A percentile compares a stretch with the other conserved stretches of the same genome.
Conservation (phyloP, 2,329 filamentous ascomycete genomes). For the Fonsecaea pugnacius region DNA sequence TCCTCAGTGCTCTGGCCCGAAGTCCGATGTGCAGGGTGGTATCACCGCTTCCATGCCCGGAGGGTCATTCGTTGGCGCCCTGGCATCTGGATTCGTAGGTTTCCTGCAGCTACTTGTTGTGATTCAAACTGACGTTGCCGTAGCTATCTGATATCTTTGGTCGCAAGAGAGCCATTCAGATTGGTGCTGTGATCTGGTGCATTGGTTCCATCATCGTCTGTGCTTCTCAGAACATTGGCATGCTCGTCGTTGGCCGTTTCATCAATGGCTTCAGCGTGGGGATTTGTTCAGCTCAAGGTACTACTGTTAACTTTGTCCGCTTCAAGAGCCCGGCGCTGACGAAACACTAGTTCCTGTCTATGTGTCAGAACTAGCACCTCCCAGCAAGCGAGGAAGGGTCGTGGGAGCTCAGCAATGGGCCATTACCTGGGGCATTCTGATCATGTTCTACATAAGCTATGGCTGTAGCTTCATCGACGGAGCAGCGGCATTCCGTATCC, state of each 20-base stretch:
- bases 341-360: slow-evolving; percentile 72
- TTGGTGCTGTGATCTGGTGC: slow-evolving; percentile 58
- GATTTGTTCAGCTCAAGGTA: slow-evolving; percentile 69
- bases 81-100: slow-evolving; percentile 64
- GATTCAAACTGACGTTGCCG: slow-evolving; percentile 42
- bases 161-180: slow-evolving; percentile 58
- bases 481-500: slow-evolving; percentile 63
- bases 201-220: slow-evolving; percentile 29
- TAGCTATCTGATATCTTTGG: slow-evolving; percentile 62
- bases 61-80: slow-evolving; percentile 68
- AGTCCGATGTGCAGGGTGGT: slow-evolving; percentile 41
- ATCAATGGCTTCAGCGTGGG: slow-evolving; percentile 75
- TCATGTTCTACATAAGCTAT: slow-evolving; percentile 61
- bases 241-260: slow-evolving; percentile 72
- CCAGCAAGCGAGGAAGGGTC: slow-evolving; percentile 61
- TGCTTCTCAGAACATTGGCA: slow-evolving; percentile 64
- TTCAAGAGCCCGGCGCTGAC: slow-evolving; percentile 65
- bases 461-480: slow-evolving; percentile 66
- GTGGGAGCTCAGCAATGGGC: slow-evolving; percentile 75
- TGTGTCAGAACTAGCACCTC: slow-evolving; percentile 68
- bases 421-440: slow-evolving; percentile 71
- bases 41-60: slow-evolving; percentile 76
- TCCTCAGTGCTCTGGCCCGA: slow-evolving; percentile 51
- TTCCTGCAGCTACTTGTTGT: slow-evolving; percentile 56
- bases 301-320: slow-evolving; percentile 57